Evolutionary conservation across 768 basidiomycete species (phyloP).

Genomic region (Hygrocybe punicea): DNA sequence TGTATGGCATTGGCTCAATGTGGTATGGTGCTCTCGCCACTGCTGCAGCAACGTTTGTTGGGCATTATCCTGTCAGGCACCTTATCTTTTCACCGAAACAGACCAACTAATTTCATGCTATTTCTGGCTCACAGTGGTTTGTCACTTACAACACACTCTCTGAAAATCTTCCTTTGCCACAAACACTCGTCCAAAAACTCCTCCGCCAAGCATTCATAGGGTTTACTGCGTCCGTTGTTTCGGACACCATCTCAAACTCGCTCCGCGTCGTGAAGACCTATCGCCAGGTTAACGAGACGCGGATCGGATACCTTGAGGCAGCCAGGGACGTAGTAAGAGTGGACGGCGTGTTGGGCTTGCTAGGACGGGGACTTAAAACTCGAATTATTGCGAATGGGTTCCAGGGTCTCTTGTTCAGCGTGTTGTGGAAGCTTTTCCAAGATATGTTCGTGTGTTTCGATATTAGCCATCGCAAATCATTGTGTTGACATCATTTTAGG

Average conservation of each 20-base stretch:
- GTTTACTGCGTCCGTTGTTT: constrained; percentile 79
- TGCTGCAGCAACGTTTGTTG: constrained; percentile 90
- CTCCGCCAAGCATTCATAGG: constrained; percentile 86
- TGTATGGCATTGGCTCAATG: constrained; percentile 70
- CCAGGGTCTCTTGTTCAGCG: constrained; percentile 86
- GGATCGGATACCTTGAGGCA: constrained; percentile 75
- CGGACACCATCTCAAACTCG: constrained; percentile 85
- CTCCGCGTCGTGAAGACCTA: constrained; percentile 94
- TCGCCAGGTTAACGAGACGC: constrained; percentile 80
- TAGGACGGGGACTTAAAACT: constrained; percentile 88
- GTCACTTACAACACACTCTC: constrained; percentile 81
- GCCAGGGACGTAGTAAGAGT: constrained; percentile 69
- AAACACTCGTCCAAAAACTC: constrained; percentile 55
- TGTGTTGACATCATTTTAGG: too few relatives aligned
- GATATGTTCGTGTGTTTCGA: constrained; percentile 62
- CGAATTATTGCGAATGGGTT: constrained; percentile 86
- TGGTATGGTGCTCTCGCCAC: constrained; percentile 94
- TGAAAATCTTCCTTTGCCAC: constrained; percentile 53
- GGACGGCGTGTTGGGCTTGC: constrained; percentile 77
- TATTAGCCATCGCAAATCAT: too few relatives aligned
- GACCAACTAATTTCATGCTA: too few relatives aligned
- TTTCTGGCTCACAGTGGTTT: constrained; percentile 63
- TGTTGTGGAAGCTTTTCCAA: constrained; percentile 88
- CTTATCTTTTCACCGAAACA: neutral
- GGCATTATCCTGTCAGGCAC: constrained; percentile 72